These are phyloP conservation scores for Boeremia exigua DNA, from an alignment of 2,329 filamentous ascomycete genomes.

Conservation along the genomic window DNA sequence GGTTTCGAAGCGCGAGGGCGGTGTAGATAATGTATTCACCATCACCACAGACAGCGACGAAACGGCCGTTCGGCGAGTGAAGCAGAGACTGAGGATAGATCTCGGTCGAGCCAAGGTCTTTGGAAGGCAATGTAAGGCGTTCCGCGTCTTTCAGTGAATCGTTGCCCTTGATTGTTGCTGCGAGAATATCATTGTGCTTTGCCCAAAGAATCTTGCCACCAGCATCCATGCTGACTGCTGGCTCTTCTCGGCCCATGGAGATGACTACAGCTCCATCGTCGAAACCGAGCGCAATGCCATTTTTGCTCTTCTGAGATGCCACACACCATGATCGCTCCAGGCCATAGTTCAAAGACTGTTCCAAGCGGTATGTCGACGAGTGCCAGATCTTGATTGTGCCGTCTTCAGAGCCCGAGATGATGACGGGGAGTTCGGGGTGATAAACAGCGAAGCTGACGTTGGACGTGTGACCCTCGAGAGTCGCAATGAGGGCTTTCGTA, in stretches of 20 bases:
- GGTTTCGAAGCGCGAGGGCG: conserved; percentile 93
- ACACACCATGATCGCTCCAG: conserved; percentile 98
- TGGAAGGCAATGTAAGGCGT: conserved; percentile 83
- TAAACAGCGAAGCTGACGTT: conserved; percentile 99
- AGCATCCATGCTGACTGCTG: conserved; percentile 94
- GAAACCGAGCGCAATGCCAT: conserved; percentile 93
- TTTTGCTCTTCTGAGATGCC: conserved; percentile 90
- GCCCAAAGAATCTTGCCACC: conserved; percentile 98
- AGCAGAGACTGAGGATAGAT: conserved; percentile 93
- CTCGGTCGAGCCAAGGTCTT: conserved; percentile 95
- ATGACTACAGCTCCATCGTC: conserved; percentile 97
- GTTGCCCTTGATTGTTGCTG: conserved; percentile 91
- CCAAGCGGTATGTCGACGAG: conserved; percentile 93
- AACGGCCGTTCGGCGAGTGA: conserved; percentile 94
- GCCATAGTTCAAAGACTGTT: conserved; percentile 95
- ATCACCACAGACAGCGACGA: conserved; percentile 89
- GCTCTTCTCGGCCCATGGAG: conserved; percentile 96
- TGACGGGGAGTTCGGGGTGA: conserved; percentile 94
- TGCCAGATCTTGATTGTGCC: conserved; percentile 99
- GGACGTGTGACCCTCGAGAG: conserved; percentile 93
- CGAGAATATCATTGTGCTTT: conserved; percentile 91
- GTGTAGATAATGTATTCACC: conserved; percentile 99
- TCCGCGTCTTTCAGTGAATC: conserved; percentile 90
- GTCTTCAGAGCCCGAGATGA: conserved; percentile 97
- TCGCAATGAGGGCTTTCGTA: conserved; percentile 95